A percentile compares a stretch with the other conserved stretches of the same genome.
These are phyloP conservation scores for Adiantum capillusveneris DNA, from an alignment of 75 land plant genomes.

Conservation along the genomic window DNA sequence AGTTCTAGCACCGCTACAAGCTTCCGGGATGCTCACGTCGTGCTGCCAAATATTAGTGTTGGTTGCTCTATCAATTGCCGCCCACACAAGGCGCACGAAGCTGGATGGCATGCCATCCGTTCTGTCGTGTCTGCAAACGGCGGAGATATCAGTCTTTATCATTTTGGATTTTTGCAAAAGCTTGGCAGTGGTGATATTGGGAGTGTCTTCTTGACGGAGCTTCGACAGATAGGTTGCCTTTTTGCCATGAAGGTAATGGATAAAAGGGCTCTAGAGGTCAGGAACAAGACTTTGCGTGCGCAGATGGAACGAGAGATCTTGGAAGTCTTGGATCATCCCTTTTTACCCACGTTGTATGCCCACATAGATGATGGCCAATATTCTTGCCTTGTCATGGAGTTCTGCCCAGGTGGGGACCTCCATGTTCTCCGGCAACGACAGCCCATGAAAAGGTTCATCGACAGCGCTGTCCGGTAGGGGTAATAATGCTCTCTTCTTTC, in stretches of 20 bases:
- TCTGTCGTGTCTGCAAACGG: too few species aligned
- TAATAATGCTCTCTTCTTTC: too few species aligned
- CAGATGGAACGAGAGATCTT: conserved; percentile 57
- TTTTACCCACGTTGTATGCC: conserved; percentile 57
- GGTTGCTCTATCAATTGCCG: too few species aligned
- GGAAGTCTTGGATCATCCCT: conserved; percentile 58
- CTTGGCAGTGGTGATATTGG: too few species aligned
- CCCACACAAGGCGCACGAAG: too few species aligned
- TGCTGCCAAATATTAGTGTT: too few species aligned
- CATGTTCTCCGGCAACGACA: conserved; percentile 67
- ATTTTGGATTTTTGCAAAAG: too few species aligned
- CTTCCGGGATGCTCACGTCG: too few species aligned
- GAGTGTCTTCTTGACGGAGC: too few species aligned
- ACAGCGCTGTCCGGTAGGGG: conserved; percentile 46
- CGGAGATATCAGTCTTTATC: too few species aligned
- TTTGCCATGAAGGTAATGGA: conserved; percentile 82
- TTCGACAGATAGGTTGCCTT: not conserved
- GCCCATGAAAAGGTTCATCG: conserved; percentile 45
- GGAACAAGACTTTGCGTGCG: conserved; percentile 49
- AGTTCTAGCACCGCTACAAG: too few species aligned
- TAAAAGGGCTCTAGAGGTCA: conserved; percentile 39
- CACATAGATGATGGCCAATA: conserved; percentile 34
- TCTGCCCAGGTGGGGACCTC: conserved; percentile 81
- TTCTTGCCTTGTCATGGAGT: conserved; percentile 59
- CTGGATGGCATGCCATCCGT: too few species aligned